Base-by-base conservation (phyloP, 1,284 basidiomycete species). In the Puccinia horiana region DNA sequence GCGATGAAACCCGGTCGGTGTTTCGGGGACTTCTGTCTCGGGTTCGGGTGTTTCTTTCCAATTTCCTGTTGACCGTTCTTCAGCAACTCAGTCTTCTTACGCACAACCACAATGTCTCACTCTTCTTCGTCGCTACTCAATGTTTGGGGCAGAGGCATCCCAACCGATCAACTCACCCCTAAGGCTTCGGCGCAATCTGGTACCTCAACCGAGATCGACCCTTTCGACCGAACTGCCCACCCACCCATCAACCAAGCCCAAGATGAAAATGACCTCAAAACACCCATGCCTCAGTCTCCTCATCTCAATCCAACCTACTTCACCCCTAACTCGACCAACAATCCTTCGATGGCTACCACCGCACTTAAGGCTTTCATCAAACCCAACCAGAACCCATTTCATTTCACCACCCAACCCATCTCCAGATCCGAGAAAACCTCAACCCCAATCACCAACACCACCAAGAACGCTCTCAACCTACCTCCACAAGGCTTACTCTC, bases 401-500 rank as follows among this genome's bases (percentile, higher is more conserved):
- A 58, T 14, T 75, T 75, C 37, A 75, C 73, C 32, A 42, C 8
- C 6, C 32, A 75, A 29, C 73, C 73, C 9, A 75, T 75, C 52
- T 14, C 73, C 20, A 40, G 73, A 26, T 58, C 73, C 18, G 49
- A 75, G 49, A 73, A 73, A 35, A 37, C 20, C 69, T 8, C 56
- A 54, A 6, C 18, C 56, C 5, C n/a, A 29, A 58, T 8, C 56
- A 58, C 8, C 26, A 65, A 2, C 58, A 63, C 4, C 61, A 58
- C 3, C 35, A 72, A 67, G 40, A 54, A 81, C 70, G 1, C 79
- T 2, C 26, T 75, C 37, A 61, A 26, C 16, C 26, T 63, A 52
- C 85, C 83, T 2, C 87, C 87, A 12, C 91, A 89, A 87, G 97
- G 92, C 85, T 94, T 92, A 89, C 92, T 99, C 81, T 94, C 94